Evolutionary conservation across 495 filamentous ascomycete genomes (phyloP), one percentile per base, ranked within the genome.

Genomic region (Penicillium dipodomyicola): DNA sequence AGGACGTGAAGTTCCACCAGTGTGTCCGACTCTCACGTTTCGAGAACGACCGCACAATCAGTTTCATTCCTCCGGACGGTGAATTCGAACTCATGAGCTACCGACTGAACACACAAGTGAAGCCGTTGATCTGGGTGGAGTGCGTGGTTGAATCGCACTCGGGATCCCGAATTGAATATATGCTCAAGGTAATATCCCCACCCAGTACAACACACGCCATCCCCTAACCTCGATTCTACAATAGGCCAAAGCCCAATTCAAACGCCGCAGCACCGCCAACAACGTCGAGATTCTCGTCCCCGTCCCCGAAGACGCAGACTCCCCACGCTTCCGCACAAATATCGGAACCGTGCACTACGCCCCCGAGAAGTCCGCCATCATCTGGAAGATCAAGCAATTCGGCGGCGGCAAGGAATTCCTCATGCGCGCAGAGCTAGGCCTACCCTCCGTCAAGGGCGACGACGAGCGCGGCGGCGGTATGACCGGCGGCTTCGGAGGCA

Each of bases 301-400:
- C 6, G 95, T 99, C 11, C 95, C 95, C 29, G 94, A 97, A 65
- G 95, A 99, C 67, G 95, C 95, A 55, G 94, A 97, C 72, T 91
- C 89, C 2, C 95, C 95, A 10, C 86, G 95, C 46, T 99, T 99
- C 82, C 86, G 95, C 45, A 97, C 95, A 17, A 97, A 97, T 70
- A 93, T 99, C 61, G 95, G 95, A 27, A 87, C 85, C 20, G 95
- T 99, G n/a, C 94, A 97, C 73, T 99, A 99, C 70, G 93, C 93
- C 11, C 95, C 95, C 8, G 95, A 99, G 71, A 91, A 96, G 66
- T 93, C 90, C 41, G 92, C 95, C 32, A 99, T 99, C 58, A 86
- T 99, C 59, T 99, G 95, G 95, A 97, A 97, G 80, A 99, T 99
- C 77, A 99, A 99, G 81, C 95, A 99, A 65, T 99, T 99, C 68